Conservation (phyloP, 257 asterid genomes). For the Gentiana straminea region DNA sequence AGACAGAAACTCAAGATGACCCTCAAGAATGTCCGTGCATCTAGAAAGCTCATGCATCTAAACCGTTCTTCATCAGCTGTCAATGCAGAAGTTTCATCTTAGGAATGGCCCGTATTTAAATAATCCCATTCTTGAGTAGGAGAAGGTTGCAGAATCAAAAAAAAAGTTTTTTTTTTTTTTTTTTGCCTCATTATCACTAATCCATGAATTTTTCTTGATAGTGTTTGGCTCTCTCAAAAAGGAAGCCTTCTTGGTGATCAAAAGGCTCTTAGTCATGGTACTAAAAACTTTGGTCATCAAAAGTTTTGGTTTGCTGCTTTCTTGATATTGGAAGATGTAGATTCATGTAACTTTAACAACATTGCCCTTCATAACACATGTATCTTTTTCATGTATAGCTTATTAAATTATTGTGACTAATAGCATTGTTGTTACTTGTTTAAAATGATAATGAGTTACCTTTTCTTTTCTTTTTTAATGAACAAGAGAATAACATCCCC, state of each 20-base stretch:
- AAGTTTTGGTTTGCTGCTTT: slow-evolving; percentile 17
- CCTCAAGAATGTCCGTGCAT: slow-evolving; percentile 51
- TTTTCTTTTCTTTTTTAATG: no score
- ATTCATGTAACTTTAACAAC: slow-evolving; percentile 8
- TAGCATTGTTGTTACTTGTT: slow-evolving; percentile 1
- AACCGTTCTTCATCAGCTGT: slow-evolving; percentile 35
- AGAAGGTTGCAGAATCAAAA: background rate
- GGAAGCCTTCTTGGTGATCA: background rate
- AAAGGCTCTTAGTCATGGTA: slow-evolving; percentile 3
- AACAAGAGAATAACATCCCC: no score
- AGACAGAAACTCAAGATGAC: slow-evolving; percentile 82
- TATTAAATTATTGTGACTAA: slow-evolving; percentile 7
- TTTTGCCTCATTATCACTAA: no score
- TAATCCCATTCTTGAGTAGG: background rate
- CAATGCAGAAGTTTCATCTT: slow-evolving; percentile 25
- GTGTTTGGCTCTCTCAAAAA: no score
- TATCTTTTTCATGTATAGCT: slow-evolving; percentile 7
- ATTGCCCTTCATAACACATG: slow-evolving; percentile 1
- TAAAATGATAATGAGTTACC: background rate
- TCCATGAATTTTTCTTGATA: no score
- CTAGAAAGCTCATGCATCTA: slow-evolving; percentile 32
- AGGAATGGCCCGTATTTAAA: background rate
- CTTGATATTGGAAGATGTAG: slow-evolving; percentile 11
- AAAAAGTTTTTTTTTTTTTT: no score
- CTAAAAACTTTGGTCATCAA: slow-evolving; percentile 1